Evolutionary conservation across 2,329 filamentous ascomycete genomes (phyloP), one percentile per base, ranked within the genome.

Genomic region (Incumbomyces lentus): DNA sequence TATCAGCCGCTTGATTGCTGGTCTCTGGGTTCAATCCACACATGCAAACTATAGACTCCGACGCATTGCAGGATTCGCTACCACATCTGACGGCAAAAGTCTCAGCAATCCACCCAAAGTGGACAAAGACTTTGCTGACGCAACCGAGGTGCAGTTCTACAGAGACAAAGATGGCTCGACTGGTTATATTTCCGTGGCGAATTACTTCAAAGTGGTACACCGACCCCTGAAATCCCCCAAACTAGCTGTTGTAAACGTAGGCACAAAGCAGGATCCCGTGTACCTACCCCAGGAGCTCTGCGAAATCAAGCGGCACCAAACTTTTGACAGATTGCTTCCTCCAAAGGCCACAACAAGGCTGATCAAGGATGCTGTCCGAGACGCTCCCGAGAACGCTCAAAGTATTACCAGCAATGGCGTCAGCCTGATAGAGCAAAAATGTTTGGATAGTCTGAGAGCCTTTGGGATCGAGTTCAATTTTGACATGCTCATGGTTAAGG

Each of bases 331-430:
- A 3, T 79, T 80, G 55, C 68, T 89, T 13, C 71, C 61, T 1
- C 67, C 72, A 0, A 62, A 69, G 0, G 82, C 90, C 58, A 84
- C 82, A 0, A 69, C 73, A 0, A 58, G 66, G 1, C 89, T 92
- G 85, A 78, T 90, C 38, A 65, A 66, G 0, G 86, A 86, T 59
- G 82, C 86, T 1, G 85, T 82, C 47, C 75, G 82, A 3, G 66
- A 66, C 0, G 85, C 86, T 0, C 71, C 71, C 1, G 66, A 73
- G 5, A 93, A 90, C 53, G 84, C 81, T 0, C 59, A 70, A 1
- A 83, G 81, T 0, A 82, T 92, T 41, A 48, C 22, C 12, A 34
- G 14, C 2, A 17, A 37, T 26, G 51, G 51, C 2, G 34, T 38
- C 2, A 12, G 14, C 2, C 19, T 51, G 2, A 13, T 16, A 16